Base-by-base conservation (phyloP, 2,329 filamentous ascomycete species). In the Drechslerella stenobrocha region DNA sequence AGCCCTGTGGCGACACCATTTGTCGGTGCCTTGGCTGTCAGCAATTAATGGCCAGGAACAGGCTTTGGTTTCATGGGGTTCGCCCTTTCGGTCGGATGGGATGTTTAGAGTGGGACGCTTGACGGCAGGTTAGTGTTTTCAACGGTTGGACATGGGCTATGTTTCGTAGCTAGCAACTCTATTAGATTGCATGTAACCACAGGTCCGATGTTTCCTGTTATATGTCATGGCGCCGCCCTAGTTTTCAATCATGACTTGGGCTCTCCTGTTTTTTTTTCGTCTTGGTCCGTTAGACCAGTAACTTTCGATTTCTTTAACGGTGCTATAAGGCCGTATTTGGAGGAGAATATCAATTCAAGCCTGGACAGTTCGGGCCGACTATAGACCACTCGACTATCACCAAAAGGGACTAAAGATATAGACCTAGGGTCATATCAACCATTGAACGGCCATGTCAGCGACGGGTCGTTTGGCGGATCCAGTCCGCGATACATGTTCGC, bases 21-120 rank as follows among this genome's bases (percentile, higher is more conserved):
- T 51, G 47, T 30, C 47, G 24, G 28, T 23, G 23, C 30, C 24
- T 50, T 42, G 50, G 22, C 26, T 13, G 52, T 24, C 45, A 57
- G 46, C 34, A 58, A 55, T 53, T 58, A 59, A 58, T 59, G 52
- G 52, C 30, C 37, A 53, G 52, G 61, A 45, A 53, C 44, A 34
- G 51, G 20, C 46, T 20, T 32, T 52, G 61, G 58, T 66, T 66
- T 45, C 6, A 9, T 18, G 22, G n/a, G 22, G 15, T 2, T 15
- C 18, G 3, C 24, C 28, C 30, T 37, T n/a, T n/a, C n/a, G n/a
- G n/a, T n/a, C n/a, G n/a, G n/a, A n/a, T n/a, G n/a, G n/a, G n/a
- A n/a, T n/a, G n/a, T n/a, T n/a, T n/a, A n/a, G n/a, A n/a, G n/a
- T n/a, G n/a, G n/a, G n/a, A n/a, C n/a, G n/a, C n/a, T n/a, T n/a